Evolutionary conservation across 75 land plant genomes (phyloP).

Genomic region (Isoetes taiwanensis): DNA sequence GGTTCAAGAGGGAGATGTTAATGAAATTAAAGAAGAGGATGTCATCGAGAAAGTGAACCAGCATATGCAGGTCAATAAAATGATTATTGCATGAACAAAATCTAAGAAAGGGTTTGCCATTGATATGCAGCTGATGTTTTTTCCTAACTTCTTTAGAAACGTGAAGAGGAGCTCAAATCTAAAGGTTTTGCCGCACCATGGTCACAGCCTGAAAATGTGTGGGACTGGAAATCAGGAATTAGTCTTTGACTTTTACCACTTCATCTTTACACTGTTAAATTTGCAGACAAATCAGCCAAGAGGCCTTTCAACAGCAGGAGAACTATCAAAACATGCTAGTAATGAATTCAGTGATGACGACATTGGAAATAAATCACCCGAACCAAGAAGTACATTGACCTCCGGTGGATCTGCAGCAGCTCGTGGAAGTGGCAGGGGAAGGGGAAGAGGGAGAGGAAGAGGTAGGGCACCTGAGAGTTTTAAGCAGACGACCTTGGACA

Average conservation of each 20-base stretch:
- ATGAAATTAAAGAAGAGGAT: conserved; percentile 65
- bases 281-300: not conserved
- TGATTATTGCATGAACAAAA: not conserved
- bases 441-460: conserved; percentile 30
- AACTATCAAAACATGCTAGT: too few relatives aligned
- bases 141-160: not conserved
- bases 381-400: not conserved
- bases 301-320: too few relatives aligned
- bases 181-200: not conserved
- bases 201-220: not conserved
- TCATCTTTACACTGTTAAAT: not conserved
- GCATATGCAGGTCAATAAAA: conserved; percentile 63
- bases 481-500: conserved; percentile 77
- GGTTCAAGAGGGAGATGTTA: conserved; percentile 42
- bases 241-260: not conserved
- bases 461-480: conserved; percentile 11
- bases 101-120: not conserved
- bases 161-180: too few relatives aligned
- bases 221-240: not conserved
- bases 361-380: too few relatives aligned
- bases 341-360: too few relatives aligned
- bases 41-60: conserved; percentile 64
- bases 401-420: conserved; percentile 2
- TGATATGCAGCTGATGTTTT: not conserved
- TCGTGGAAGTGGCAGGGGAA: conserved; percentile 37